Percentiles rank a stretch among this genome's conserved stretches.
Evolutionary conservation across 2,329 filamentous ascomycete species (phyloP).

Genomic region (Colletotrichum sp.): DNA sequence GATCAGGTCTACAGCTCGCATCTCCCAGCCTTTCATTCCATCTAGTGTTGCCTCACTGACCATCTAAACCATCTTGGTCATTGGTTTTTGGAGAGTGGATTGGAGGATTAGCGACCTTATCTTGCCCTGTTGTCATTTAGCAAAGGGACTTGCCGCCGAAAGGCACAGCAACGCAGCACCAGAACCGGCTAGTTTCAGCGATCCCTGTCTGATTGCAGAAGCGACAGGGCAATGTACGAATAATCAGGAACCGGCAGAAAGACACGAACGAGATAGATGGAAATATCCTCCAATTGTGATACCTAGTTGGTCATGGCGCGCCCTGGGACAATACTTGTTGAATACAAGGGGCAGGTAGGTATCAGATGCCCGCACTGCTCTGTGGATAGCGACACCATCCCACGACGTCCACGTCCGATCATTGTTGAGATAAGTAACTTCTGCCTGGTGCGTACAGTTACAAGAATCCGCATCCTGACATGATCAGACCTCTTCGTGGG

Average conservation of each 20-base stretch:
- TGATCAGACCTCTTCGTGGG: background rate
- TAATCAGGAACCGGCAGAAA: background rate
- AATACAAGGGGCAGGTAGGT: background rate
- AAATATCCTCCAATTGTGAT: background rate
- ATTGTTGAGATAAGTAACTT: background rate
- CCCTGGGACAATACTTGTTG: background rate
- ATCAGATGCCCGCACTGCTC: background rate
- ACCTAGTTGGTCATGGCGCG: background rate
- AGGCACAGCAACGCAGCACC: background rate
- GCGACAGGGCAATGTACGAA: background rate
- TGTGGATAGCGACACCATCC: background rate
- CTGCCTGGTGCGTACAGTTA: background rate
- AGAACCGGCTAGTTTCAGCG: conserved; percentile 5
- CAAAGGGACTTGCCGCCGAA: background rate
- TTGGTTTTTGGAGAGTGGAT: background rate
- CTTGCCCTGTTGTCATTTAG: background rate
- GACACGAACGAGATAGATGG: background rate
- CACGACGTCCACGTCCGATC: background rate
- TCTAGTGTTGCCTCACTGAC: background rate
- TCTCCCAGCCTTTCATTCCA: background rate
- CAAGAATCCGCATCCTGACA: background rate
- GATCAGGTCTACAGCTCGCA: background rate
- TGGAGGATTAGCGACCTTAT: conserved; percentile 3
- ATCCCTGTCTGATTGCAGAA: conserved; percentile 11
- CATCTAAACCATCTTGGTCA: background rate